A percentile compares a stretch with the other conserved stretches of the same genome.
Evolutionary conservation across 108 stramenopile genomes (phyloP).

Genomic region (Conticribra weissflogii): DNA sequence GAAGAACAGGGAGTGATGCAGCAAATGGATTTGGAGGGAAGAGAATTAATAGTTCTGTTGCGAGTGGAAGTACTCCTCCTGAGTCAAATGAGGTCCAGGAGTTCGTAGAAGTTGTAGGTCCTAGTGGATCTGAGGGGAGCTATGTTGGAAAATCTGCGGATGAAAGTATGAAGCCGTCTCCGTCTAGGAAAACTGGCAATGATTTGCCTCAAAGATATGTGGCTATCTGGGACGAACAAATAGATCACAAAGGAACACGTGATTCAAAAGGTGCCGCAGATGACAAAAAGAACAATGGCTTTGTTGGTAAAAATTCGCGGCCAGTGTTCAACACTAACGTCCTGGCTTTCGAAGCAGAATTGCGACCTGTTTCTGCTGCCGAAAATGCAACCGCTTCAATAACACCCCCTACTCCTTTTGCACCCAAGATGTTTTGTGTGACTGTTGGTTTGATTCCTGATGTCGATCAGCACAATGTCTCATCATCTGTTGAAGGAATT

Average conservation of each 20-base stretch:
- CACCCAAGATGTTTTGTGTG: constrained; percentile 38
- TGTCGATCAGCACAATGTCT: neutral
- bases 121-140: neutral
- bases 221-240: constrained; percentile 36
- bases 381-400: neutral
- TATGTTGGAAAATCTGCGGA: neutral
- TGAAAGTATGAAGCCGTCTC: neutral
- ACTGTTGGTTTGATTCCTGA: constrained; percentile 35
- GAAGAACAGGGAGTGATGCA: neutral
- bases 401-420: constrained; percentile 11
- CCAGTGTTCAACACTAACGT: constrained; percentile 13
- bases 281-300: neutral
- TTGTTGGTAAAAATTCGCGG: neutral
- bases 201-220: constrained; percentile 22
- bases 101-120: too few relatives aligned
- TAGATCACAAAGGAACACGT: neutral
- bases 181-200: neutral
- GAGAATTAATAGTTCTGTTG: too few relatives aligned
- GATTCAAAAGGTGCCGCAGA: neutral
- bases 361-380: constrained; percentile 7
- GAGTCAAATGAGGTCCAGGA: too few relatives aligned
- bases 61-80: too few relatives aligned
- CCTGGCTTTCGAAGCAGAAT: constrained; percentile 43
- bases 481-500: neutral
- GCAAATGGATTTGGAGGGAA: neutral